A percentile compares a stretch with the other conserved stretches of the same genome.
Evolutionary conservation across 1,284 basidiomycete genomes (phyloP).

Genomic region (Heliocybe sulcata): DNA sequence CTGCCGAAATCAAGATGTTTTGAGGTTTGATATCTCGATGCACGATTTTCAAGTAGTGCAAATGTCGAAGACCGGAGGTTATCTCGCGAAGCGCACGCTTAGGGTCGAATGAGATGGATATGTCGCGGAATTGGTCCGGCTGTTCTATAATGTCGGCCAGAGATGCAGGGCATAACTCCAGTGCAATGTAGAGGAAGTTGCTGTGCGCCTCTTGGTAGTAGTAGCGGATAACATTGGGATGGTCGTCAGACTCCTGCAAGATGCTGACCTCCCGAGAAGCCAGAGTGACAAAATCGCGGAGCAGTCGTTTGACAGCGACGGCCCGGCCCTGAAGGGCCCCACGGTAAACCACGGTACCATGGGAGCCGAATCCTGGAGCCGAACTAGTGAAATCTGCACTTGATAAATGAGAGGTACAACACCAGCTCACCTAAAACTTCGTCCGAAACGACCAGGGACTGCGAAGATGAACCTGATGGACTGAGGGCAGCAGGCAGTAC

Average conservation of each 20-base stretch:
- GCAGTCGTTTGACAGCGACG: conserved; percentile 93
- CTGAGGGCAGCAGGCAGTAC: conserved; percentile 20
- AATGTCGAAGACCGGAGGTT: conserved; percentile 80
- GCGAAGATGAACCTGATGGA: conserved; percentile 23
- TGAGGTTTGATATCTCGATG: conserved; percentile 99
- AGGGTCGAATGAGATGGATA: conserved; percentile 69
- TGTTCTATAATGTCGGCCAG: conserved; percentile 90
- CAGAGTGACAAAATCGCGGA: conserved; percentile 93
- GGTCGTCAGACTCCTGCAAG: conserved; percentile 94
- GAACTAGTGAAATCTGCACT: conserved; percentile 1
- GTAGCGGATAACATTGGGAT: conserved; percentile 97
- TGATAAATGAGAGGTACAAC: not conserved
- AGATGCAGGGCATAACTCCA: conserved; percentile 94
- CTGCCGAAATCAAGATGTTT: conserved; percentile 88
- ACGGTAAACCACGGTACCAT: conserved; percentile 92
- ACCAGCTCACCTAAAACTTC: conserved; percentile 61
- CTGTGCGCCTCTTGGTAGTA: conserved; percentile 94
- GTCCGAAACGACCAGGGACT: conserved; percentile 63
- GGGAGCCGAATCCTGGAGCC: conserved; percentile 82
- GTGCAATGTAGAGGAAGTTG: conserved; percentile 95
- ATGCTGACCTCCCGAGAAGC: conserved; percentile 93
- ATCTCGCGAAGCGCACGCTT: conserved; percentile 88
- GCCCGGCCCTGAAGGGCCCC: conserved; percentile 94
- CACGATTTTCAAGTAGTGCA: conserved; percentile 93
- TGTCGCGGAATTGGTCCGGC: conserved; percentile 67